Conservation (phyloP, 768 basidiomycete species). For the Boletus pseudo-olivaceus region DNA sequence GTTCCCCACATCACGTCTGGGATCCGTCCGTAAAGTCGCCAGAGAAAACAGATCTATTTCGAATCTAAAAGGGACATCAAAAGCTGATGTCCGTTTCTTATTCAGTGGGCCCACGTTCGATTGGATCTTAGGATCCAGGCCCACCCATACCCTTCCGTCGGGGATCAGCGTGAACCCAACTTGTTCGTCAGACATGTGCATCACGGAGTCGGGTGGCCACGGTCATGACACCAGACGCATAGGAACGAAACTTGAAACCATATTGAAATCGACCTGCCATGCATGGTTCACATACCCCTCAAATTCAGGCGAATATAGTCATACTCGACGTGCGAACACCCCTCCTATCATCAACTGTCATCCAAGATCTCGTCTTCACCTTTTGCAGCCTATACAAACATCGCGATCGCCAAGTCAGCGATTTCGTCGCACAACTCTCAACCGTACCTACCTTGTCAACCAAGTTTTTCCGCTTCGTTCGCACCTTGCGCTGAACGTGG, state of each 20-base stretch:
- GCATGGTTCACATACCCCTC: not conserved
- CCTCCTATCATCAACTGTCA: conserved; percentile 22
- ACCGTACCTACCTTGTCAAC: conserved; percentile 62
- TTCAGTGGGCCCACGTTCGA: not conserved
- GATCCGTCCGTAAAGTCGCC: not conserved
- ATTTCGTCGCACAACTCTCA: not conserved
- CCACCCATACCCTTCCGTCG: too few species aligned
- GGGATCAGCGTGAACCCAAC: conserved; percentile 2
- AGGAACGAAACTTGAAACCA: conserved; percentile 4
- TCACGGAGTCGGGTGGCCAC: too few species aligned
- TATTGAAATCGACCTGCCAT: not conserved
- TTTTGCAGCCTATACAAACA: conserved; percentile 53
- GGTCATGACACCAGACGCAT: not conserved
- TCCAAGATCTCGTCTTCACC: conserved; percentile 72
- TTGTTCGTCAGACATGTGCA: not conserved
- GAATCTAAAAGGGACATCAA: not conserved
- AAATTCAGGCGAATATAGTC: not conserved
- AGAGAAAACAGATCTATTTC: not conserved
- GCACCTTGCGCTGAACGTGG: conserved; percentile 73
- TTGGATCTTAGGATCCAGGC: not conserved
- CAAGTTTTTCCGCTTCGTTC: conserved; percentile 68
- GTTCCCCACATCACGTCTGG: not conserved
- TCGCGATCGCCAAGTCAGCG: conserved; percentile 16
- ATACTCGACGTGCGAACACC: not conserved
- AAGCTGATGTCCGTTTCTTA: not conserved